phyloP scores from a whole-genome alignment of 306 rosid genomes.

The Prunus dulcis region DNA sequence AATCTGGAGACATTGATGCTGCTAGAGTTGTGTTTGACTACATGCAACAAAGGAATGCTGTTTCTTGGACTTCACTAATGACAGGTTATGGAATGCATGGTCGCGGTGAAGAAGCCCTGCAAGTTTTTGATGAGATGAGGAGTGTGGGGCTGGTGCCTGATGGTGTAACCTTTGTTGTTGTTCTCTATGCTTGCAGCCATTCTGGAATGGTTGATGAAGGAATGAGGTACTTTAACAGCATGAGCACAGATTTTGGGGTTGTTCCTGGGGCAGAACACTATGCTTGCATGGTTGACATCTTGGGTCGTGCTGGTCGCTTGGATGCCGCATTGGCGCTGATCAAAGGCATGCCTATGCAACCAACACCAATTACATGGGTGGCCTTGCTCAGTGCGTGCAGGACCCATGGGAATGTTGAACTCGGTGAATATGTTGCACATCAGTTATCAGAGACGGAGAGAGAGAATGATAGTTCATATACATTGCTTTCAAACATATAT shows the following conservation, averaged over 20 bases:
- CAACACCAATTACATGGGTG: conserved; percentile 70
- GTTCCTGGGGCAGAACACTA: conserved; percentile 74
- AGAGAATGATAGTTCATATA: conserved; percentile 71
- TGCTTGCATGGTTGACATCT: conserved; percentile 87
- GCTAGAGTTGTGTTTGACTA: conserved; percentile 63
- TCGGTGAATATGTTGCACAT: conserved; percentile 75
- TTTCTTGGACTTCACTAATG: conserved; percentile 85
- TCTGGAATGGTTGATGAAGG: conserved; percentile 77
- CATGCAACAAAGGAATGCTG: conserved; percentile 51
- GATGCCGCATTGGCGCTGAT: conserved; percentile 61
- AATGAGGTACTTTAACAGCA: conserved; percentile 51
- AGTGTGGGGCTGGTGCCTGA: conserved; percentile 48
- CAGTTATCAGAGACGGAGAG: conserved; percentile 44
- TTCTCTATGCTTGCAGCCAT: conserved; percentile 88
- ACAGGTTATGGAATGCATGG: conserved; percentile 89
- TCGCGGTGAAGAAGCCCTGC: conserved; percentile 69
- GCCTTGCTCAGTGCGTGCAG: conserved; percentile 76
- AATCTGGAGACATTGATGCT: conserved; percentile 73
- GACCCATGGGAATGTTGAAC: conserved; percentile 61
- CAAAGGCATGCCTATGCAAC: conserved; percentile 65
- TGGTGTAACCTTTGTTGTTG: conserved; percentile 68
- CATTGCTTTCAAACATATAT: conserved; percentile 81
- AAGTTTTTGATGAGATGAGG: conserved; percentile 59
- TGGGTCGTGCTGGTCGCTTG: conserved; percentile 76
- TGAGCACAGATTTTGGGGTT: conserved; percentile 56